Conservation (phyloP, 345 rosid species). For the Lepidium africanum region DNA sequence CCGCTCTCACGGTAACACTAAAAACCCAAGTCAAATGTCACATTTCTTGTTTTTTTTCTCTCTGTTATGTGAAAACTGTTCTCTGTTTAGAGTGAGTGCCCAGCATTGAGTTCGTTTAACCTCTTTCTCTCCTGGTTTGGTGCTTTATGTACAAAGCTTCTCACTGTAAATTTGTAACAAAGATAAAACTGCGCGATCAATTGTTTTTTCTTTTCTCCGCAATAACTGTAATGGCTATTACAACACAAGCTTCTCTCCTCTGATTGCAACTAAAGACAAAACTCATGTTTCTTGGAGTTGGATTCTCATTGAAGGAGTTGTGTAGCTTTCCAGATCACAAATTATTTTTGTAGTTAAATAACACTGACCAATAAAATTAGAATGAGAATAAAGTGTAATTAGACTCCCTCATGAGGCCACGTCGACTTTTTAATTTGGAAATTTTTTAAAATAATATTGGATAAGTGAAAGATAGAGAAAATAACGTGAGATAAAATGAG, state of each 20-base stretch:
- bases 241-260: background rate
- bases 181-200: background rate
- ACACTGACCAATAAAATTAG: background rate
- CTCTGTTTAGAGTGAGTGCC: constrained; percentile 20
- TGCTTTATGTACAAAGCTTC: constrained; percentile 20
- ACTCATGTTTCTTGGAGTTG: background rate
- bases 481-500: constrained; percentile 6
- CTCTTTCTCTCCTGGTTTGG: background rate
- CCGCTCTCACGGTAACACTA: constrained; percentile 49
- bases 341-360: background rate
- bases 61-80: constrained; percentile 1
- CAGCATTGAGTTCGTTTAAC: constrained; percentile 8
- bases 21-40: background rate
- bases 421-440: background rate
- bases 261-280: background rate
- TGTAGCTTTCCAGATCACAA: no score
- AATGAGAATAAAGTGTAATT: background rate
- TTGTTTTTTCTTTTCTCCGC: background rate
- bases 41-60: background rate
- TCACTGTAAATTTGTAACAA: constrained; percentile 5
- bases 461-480: constrained; percentile 15
- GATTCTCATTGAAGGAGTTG: no score
- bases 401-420: background rate
- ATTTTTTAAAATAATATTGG: background rate
- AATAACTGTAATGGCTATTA: background rate